Percentiles rank a stretch among this genome's conserved stretches.
Conservation (phyloP, 2,329 filamentous ascomycete species). For the Elsinoe arachidis region DNA sequence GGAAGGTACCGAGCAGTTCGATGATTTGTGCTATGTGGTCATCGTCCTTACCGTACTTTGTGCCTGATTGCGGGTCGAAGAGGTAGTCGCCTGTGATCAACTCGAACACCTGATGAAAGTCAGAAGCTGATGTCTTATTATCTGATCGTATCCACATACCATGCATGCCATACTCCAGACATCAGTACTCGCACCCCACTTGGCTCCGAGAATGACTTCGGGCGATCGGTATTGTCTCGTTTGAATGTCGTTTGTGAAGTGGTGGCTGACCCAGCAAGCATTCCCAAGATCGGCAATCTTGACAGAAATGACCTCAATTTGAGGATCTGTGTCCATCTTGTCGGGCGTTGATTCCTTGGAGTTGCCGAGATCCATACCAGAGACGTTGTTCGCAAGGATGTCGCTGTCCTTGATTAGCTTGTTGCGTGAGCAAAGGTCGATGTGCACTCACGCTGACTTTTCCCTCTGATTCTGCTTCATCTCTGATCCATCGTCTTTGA, state of each 20-base stretch:
- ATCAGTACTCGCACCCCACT: conserved; percentile 99
- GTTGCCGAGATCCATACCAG: conserved; percentile 86
- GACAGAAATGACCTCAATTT: conserved; percentile 81
- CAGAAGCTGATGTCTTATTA: background rate
- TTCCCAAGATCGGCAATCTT: conserved; percentile 98
- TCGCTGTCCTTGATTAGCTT: conserved; percentile 41
- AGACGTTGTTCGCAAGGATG: conserved; percentile 83
- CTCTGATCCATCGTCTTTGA: conserved; percentile 47
- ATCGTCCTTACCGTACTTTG: conserved; percentile 98
- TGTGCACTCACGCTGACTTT: conserved; percentile 73
- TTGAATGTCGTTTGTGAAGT: conserved; percentile 99
- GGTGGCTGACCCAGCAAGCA: conserved; percentile 96
- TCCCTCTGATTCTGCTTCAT: conserved; percentile 68
- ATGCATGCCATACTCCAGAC: conserved; percentile 99
- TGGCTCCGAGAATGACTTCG: conserved; percentile 90
- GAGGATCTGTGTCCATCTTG: conserved; percentile 53
- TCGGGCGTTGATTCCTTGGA: conserved; percentile 47
- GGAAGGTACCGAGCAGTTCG: conserved; percentile 86
- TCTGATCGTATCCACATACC: conserved; percentile 48
- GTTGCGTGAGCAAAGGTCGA: conserved; percentile 14
- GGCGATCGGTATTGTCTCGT: conserved; percentile 95
- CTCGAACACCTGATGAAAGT: conserved; percentile 67
- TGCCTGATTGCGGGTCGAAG: conserved; percentile 95
- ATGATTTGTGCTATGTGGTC: conserved; percentile 99
- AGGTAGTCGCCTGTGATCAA: conserved; percentile 97